Base-by-base conservation (phyloP, 305 asterid genomes). In the Galium porrigens region DNA sequence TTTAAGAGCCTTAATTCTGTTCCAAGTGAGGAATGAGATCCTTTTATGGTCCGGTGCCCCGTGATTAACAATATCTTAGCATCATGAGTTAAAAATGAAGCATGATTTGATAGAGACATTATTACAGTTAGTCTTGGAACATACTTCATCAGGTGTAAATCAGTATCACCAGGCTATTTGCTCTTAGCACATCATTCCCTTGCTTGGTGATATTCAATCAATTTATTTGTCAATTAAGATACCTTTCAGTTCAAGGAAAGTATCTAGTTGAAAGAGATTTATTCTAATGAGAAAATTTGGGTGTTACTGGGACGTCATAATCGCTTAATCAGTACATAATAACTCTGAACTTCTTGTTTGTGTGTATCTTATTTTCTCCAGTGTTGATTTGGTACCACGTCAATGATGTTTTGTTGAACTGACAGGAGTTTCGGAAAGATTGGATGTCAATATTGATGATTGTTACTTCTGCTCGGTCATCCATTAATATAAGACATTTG, bases 401-500 rank as follows among this genome's bases (percentile, higher is more conserved):
- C 20, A 48, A 17, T 30, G 7, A n/a, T 6, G 33, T 33, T 25
- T 33, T 70, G 12, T 58, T 12, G 20, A 12, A 57, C 72, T 59
- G 74, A 70, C 87, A 94, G 99, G 99, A 83, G 68, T 74, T 94
- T 48, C 94, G 97, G 56, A 94, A 79, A 70, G 97, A 94, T 79
- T 94, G 97, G 99, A 75, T 89, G 73, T 87, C 95, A 48, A 63
- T 94, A 68, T 79, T 94, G 89, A 86, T 94, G 92, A 82, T 94
- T 75, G 99, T 89, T 64, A 89, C 99, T 75, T 94, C 99, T 82
- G 95, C 96, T 55, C 94, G 97, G 67, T 94, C 99, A 66, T 87
- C 97, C 39, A 89, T 89, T 71, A 94, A 87, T 78, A 89, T 94
- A 69, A 84, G 97, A 70, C 99, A 94, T 81, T 82, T 94, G 85